Conservation (phyloP, 177 flowering plant genomes). For the Vitis hybrid region DNA sequence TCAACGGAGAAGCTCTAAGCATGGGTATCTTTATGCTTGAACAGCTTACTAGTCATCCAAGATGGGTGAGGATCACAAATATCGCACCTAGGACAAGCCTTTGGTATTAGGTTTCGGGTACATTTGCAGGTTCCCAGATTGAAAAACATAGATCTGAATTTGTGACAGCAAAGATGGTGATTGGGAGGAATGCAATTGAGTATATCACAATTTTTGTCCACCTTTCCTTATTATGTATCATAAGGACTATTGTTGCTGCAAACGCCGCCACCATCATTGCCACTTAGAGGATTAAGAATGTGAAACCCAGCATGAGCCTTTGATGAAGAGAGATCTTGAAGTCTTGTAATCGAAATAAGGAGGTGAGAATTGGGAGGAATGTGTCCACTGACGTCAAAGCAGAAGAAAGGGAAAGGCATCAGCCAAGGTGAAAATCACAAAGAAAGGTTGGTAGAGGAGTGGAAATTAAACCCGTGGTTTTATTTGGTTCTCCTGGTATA, state of each 20-base stretch:
- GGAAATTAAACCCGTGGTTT: slow-evolving; percentile 16
- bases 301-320: slow-evolving; percentile 21
- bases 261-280: slow-evolving; percentile 21
- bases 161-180: slow-evolving; percentile 1
- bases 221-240: not conserved
- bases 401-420: slow-evolving; percentile 20
- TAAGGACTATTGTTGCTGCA: slow-evolving; percentile 23
- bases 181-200: slow-evolving; percentile 11
- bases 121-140: not conserved
- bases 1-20: not conserved
- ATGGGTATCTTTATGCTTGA: not conserved
- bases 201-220: slow-evolving; percentile 2
- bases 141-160: slow-evolving; percentile 9
- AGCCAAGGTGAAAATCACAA: slow-evolving; percentile 25
- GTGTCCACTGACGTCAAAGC: slow-evolving; percentile 22
- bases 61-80: not conserved
- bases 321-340: slow-evolving; percentile 18
- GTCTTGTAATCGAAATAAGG: slow-evolving; percentile 13
- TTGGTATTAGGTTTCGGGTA: too few relatives aligned
- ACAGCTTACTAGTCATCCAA: too few relatives aligned
- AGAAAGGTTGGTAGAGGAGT: slow-evolving; percentile 14
- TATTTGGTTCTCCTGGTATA: not conserved
- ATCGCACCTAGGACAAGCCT: not conserved
- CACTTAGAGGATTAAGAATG: slow-evolving; percentile 20
- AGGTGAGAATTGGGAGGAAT: slow-evolving; percentile 30